These are phyloP conservation scores for Petrea volubilis DNA, from an alignment of 257 asterid species.

Conservation along the genomic window DNA sequence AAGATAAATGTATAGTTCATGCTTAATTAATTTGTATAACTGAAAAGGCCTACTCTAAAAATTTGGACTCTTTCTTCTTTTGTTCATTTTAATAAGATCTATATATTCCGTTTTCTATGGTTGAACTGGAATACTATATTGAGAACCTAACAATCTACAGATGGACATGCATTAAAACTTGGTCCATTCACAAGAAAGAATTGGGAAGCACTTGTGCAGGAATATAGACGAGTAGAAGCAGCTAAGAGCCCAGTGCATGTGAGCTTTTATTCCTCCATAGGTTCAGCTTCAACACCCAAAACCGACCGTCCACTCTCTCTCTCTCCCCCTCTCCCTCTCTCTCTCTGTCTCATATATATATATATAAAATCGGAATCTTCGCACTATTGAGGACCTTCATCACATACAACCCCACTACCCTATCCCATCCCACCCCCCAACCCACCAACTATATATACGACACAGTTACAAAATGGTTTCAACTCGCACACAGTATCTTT, in stretches of 20 bases:
- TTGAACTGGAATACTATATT: constrained; percentile 13
- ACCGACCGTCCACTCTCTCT: constrained; percentile 13
- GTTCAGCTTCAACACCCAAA: constrained; percentile 14
- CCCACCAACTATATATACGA: not conserved
- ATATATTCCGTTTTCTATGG: too few relatives aligned
- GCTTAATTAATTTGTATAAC: too few relatives aligned
- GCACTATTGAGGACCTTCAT: constrained; percentile 16
- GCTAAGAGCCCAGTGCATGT: constrained; percentile 2
- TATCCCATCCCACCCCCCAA: not conserved
- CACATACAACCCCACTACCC: not conserved
- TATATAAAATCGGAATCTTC: constrained; percentile 17
- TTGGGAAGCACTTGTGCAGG: too few relatives aligned
- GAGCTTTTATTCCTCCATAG: not conserved
- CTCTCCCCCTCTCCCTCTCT: not conserved
- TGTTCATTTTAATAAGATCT: too few relatives aligned
- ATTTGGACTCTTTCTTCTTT: too few relatives aligned
- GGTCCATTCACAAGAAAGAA: constrained; percentile 13
- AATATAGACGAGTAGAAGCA: too few relatives aligned
- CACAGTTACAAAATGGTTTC: not conserved
- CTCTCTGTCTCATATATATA: too few relatives aligned
- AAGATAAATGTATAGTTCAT: too few relatives aligned
- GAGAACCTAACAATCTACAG: constrained; percentile 21
- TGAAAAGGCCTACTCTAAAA: too few relatives aligned
- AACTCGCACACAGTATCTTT: not conserved
- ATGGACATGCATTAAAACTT: constrained; percentile 28